Base-by-base conservation (phyloP, 2,329 filamentous ascomycete species). In the Paraphaeosphaeria sporulosa region DNA sequence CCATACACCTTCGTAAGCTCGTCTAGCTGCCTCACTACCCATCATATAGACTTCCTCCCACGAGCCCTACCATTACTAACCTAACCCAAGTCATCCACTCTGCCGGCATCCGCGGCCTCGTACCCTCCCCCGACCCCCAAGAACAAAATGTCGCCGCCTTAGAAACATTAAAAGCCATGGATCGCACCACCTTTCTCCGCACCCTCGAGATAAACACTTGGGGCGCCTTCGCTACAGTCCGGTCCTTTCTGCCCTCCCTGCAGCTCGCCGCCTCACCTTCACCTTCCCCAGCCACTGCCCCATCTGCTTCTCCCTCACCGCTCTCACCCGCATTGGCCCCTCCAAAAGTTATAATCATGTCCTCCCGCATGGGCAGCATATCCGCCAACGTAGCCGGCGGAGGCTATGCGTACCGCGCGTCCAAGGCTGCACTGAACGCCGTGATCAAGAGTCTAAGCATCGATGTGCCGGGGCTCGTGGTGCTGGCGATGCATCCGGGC, bases 361-460 rank as follows among this genome's bases (percentile, higher is more conserved):
- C 78, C 1, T 80, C 78, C 1, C 72, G 82, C 0, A 82, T 83
- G 81, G 80, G 81, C 4, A 79, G 77, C 13, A 59, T 83, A 9
- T 61, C 69, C 0, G 72, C 75, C 27, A 83, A 83, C 59, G 65
- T 61, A 0, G 68, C 70, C 1, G 81, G 81, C 0, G 75, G 76
- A 2, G 80, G 74, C 2, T 83, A 83, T 62, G 82, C 82, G 12
- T 84, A 83, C 64, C 71, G 81, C 9, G 80, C 81, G 4, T 79
- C 76, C 44, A 83, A 84, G 64, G 81, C 81, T 3, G 82, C 79
- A 25, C 65, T 82, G 38, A 83, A 83, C 61, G 78, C 79, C 6
- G 73, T 84, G 8, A 73, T 83, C 1, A 76, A 77, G 65, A 80
- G 76, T 46, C 78, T 83, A 36, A 75, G 71, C 32, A 69, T 81